phyloP scores from a whole-genome alignment of 1,284 basidiomycete species.

The Cryptococcus maquisensis region DNA sequence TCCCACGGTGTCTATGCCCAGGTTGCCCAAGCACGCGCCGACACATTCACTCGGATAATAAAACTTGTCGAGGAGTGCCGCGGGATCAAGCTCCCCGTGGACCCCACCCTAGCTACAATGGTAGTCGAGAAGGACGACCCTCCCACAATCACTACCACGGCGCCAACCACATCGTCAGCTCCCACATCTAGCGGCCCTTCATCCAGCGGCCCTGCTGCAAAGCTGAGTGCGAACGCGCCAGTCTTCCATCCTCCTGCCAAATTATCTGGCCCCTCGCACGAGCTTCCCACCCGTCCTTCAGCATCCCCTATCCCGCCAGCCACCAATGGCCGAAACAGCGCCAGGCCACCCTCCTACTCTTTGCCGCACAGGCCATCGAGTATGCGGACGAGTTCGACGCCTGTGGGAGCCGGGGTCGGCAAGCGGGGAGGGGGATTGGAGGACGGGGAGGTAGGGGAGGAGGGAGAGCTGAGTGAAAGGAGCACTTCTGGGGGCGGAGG shows the following conservation, averaged over 20 bases:
- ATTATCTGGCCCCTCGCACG: not conserved
- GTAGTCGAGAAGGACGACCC: constrained; percentile 6
- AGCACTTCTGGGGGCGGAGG: not conserved
- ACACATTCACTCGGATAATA: constrained; percentile 30
- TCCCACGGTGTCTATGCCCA: constrained; percentile 25
- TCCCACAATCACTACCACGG: not conserved
- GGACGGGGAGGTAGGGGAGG: constrained; percentile 1
- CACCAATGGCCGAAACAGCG: not conserved
- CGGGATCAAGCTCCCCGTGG: constrained; percentile 27
- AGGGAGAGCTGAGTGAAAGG: not conserved
- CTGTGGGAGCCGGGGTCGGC: not conserved
- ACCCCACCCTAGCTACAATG: constrained; percentile 2
- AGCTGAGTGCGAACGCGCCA: not conserved
- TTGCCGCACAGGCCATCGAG: not conserved
- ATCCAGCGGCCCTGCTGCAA: not conserved
- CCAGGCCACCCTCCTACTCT: not conserved
- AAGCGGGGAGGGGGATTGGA: not conserved
- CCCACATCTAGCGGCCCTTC: not conserved
- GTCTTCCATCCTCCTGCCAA: not conserved
- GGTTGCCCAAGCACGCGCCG: constrained; percentile 26
- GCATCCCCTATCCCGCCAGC: not conserved
- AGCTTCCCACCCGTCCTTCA: not conserved
- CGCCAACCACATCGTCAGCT: not conserved
- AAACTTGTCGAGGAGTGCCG: constrained; percentile 36
- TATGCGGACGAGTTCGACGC: not conserved